Evolutionary conservation across 2,329 filamentous ascomycete genomes (phyloP).

Genomic region (Claviceps sp.): DNA sequence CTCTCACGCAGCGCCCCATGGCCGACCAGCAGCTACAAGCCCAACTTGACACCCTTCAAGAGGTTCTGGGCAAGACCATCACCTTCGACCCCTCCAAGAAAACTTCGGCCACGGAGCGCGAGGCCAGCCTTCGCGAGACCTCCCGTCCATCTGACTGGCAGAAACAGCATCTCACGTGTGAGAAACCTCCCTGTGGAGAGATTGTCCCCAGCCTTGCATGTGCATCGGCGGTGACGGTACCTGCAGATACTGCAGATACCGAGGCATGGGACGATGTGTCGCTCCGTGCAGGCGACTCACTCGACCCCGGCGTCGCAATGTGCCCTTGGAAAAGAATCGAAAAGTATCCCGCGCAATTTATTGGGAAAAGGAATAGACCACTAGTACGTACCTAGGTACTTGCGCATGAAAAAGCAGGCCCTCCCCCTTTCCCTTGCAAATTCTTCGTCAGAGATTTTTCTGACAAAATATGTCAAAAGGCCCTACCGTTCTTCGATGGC

Average conservation of each 20-base stretch:
- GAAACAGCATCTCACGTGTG: not conserved
- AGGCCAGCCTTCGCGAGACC: not conserved
- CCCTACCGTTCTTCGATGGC: constrained; percentile 37
- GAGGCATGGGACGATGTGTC: constrained; percentile 11
- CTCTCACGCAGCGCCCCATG: not conserved
- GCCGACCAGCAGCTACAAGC: constrained; percentile 4
- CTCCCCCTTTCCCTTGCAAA: too few species aligned
- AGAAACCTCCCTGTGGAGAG: not conserved
- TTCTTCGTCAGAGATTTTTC: not conserved
- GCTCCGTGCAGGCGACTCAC: constrained; percentile 14
- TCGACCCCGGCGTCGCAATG: constrained; percentile 22
- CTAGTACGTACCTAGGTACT: constrained; percentile 22
- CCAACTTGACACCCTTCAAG: constrained; percentile 8
- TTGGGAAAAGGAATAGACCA: constrained; percentile 37
- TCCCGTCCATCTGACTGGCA: not conserved
- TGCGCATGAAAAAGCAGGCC: not conserved
- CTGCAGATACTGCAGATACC: not conserved
- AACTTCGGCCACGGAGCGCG: not conserved
- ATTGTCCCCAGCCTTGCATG: not conserved
- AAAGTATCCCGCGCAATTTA: constrained; percentile 46
- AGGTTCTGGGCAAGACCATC: constrained; percentile 7
- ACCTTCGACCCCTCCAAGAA: constrained; percentile 1
- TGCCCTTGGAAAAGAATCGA: constrained; percentile 39
- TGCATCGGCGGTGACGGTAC: not conserved
- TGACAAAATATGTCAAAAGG: constrained; percentile 15